Evolutionary conservation across 345 rosid genomes (phyloP).

Genomic region (Eucalyptus tenuipes): DNA sequence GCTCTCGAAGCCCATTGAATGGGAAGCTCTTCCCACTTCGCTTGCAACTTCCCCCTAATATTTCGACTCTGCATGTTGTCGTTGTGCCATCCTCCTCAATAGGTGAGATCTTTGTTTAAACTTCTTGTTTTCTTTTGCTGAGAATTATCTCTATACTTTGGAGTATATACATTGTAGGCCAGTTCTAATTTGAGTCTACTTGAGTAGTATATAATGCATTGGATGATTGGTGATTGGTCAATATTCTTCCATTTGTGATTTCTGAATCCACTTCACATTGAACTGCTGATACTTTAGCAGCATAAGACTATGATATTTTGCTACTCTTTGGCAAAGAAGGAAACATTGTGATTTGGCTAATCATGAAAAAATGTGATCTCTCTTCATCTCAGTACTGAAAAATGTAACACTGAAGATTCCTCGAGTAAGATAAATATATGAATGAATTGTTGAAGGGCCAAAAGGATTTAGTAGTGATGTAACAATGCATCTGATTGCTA

Average conservation of each 20-base stretch:
- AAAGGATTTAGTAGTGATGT: not conserved
- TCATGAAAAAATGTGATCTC: not conserved
- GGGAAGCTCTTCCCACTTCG: conserved; percentile 76
- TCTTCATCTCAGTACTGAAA: not conserved
- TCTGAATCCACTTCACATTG: not conserved
- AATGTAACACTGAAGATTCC: not conserved
- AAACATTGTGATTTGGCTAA: not conserved
- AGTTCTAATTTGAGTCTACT: not conserved
- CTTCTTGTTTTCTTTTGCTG: not conserved
- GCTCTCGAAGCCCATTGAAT: conserved; percentile 82
- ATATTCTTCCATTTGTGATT: not conserved
- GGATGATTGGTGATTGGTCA: not conserved
- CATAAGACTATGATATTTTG: not conserved
- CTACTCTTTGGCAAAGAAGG: not conserved
- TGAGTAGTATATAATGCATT: not conserved
- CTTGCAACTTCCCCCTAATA: conserved; percentile 94
- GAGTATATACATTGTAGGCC: not conserved
- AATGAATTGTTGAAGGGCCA: not conserved
- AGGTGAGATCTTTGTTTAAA: conserved; percentile 12
- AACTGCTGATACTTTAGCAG: not conserved
- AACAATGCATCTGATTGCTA: not conserved
- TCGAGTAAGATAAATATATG: not conserved
- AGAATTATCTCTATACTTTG: not conserved
- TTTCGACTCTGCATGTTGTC: conserved; percentile 62
- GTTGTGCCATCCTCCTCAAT: conserved; percentile 37